A percentile compares a stretch with the other conserved stretches of the same genome.
phyloP scores from a whole-genome alignment of 2,329 filamentous ascomycete species.

The Colletotrichum ledebouriae region DNA sequence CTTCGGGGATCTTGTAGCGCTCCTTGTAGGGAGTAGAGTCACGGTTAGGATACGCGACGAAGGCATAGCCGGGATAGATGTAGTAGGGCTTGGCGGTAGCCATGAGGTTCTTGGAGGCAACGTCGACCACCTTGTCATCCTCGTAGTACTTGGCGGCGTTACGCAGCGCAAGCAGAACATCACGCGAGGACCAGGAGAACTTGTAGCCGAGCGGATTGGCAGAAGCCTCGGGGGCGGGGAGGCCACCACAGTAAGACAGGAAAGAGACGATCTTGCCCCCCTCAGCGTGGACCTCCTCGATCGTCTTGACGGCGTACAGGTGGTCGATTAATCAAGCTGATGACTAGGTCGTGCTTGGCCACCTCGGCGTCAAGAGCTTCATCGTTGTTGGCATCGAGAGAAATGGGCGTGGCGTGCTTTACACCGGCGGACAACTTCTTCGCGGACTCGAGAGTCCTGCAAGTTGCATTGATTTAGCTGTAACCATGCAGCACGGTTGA shows the following conservation, averaged over 20 bases:
- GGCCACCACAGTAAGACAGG: constrained; percentile 86
- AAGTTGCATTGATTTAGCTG: too few relatives aligned
- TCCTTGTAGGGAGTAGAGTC: constrained; percentile 90
- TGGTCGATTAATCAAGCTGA: constrained; percentile 76
- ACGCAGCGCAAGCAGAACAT: constrained; percentile 87
- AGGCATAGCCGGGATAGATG: constrained; percentile 89
- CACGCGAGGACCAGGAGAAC: constrained; percentile 84
- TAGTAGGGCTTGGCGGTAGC: constrained; percentile 87
- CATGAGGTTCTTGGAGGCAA: constrained; percentile 80
- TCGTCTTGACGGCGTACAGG: constrained; percentile 86
- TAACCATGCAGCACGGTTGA: too few relatives aligned
- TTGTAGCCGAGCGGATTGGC: constrained; percentile 96
- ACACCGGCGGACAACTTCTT: constrained; percentile 81
- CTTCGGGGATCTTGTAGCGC: constrained; percentile 92
- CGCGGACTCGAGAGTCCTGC: constrained; percentile 83
- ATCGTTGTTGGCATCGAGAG: constrained; percentile 85
- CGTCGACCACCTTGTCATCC: constrained; percentile 79
- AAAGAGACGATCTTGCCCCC: constrained; percentile 90
- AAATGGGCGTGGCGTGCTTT: constrained; percentile 80
- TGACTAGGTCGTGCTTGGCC: constrained; percentile 82
- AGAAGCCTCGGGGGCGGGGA: constrained; percentile 78
- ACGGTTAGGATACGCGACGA: constrained; percentile 94
- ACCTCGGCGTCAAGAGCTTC: constrained; percentile 84
- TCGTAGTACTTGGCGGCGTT: constrained; percentile 89
- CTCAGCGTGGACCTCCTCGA: constrained; percentile 86